Evolutionary conservation across 2,329 filamentous ascomycete genomes (phyloP).

Genomic region (Corniculantispora saksenae): DNA sequence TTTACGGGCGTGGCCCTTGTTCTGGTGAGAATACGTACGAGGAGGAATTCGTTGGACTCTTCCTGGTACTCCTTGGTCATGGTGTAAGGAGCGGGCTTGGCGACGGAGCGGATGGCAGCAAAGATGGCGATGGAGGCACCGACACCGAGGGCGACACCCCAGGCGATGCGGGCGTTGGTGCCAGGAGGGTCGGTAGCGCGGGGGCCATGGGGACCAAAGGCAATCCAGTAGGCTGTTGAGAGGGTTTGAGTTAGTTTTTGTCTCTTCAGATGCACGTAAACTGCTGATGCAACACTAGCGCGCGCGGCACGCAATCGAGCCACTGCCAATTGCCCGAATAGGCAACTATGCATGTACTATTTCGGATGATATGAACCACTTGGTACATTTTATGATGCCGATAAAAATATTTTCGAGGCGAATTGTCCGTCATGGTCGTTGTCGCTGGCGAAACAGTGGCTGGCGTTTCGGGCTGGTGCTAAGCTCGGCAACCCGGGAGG

Average conservation of each 20-base stretch:
- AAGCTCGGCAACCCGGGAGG: conserved; percentile 33
- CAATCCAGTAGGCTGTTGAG: conserved; percentile 91
- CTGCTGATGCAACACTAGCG: conserved; percentile 10
- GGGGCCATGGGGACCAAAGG: conserved; percentile 94
- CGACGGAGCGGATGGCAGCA: conserved; percentile 68
- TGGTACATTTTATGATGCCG: not conserved
- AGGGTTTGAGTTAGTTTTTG: conserved; percentile 41
- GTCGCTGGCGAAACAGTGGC: conserved; percentile 21
- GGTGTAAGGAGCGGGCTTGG: conserved; percentile 72
- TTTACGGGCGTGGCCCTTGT: not conserved
- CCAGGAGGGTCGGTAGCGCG: conserved; percentile 81
- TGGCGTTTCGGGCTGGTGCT: conserved; percentile 15
- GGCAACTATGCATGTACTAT: conserved; percentile 11
- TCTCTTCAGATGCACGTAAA: conserved; percentile 19
- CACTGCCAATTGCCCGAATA: conserved; percentile 10
- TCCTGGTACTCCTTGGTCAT: conserved; percentile 99
- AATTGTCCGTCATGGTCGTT: conserved; percentile 15
- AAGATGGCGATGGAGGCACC: conserved; percentile 71
- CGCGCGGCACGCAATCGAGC: not conserved
- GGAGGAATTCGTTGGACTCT: conserved; percentile 89
- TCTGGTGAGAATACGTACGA: conserved; percentile 58
- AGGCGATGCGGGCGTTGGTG: conserved; percentile 76
- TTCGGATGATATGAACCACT: conserved; percentile 8
- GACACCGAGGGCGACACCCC: conserved; percentile 71
- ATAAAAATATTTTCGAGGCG: not conserved